Conservation (phyloP, 1,284 basidiomycete genomes). For the Sanghuangporus baumii region DNA sequence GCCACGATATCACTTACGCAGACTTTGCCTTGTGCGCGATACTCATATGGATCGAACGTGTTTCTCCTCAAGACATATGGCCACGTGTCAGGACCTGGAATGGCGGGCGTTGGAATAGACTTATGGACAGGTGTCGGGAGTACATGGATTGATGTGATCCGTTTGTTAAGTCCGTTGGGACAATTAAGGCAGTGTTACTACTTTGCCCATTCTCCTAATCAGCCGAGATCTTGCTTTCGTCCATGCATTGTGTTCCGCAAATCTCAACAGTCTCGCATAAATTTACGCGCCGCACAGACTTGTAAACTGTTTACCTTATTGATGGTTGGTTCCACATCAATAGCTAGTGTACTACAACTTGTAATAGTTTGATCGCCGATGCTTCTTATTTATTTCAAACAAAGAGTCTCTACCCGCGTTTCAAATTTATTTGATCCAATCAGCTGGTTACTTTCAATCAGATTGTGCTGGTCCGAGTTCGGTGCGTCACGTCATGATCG, state of each 20-base stretch:
- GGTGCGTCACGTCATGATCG: background rate
- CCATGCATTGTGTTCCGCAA: no score
- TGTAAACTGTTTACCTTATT: no score
- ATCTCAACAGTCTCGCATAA: no score
- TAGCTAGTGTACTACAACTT: no score
- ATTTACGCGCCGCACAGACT: no score
- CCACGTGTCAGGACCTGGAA: constrained; percentile 56
- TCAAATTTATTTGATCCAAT: background rate
- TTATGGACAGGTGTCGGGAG: constrained; percentile 52
- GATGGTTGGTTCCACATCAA: no score
- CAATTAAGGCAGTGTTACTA: background rate
- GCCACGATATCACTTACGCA: constrained; percentile 58
- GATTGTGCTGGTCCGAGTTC: background rate
- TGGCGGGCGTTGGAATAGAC: constrained; percentile 51
- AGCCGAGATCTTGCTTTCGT: background rate
- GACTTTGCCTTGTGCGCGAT: constrained; percentile 68
- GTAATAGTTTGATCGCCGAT: no score
- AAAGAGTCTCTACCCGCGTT: no score
- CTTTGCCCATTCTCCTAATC: background rate
- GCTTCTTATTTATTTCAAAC: no score
- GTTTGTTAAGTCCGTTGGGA: background rate
- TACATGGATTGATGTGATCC: constrained; percentile 48
- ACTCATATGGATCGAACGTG: constrained; percentile 62
- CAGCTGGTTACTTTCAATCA: background rate
- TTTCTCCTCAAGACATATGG: constrained; percentile 66